Conservation (phyloP, 495 filamentous ascomycete genomes). For the Chaetomium tenue region DNA sequence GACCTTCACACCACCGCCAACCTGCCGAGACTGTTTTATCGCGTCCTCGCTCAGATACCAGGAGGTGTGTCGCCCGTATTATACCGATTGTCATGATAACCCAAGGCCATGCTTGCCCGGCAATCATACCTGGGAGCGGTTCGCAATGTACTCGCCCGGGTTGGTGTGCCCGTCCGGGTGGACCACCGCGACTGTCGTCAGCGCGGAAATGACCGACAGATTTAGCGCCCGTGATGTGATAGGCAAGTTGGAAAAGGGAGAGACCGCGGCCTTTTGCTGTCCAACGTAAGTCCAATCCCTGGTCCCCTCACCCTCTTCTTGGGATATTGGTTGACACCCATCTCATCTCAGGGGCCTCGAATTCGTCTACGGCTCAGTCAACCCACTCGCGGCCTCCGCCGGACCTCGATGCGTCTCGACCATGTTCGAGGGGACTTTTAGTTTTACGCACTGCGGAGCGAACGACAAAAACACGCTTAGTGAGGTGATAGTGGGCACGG, state of each 20-base stretch:
- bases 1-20: no score
- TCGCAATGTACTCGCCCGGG: background rate
- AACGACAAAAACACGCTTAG: background rate
- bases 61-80: no score
- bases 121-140: background rate
- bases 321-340: background rate
- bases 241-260: background rate
- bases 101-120: no score
- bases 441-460: background rate
- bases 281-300: background rate
- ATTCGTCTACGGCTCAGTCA: background rate
- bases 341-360: background rate
- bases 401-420: background rate
- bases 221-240: background rate
- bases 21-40: no score
- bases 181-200: background rate
- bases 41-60: no score
- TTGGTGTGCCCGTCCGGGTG: background rate
- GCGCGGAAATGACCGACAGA: background rate
- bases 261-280: slow-evolving; percentile 9
- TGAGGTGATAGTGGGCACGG: background rate
- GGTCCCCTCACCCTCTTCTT: background rate
- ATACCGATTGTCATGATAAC: no score
- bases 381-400: no score
- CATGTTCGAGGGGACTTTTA: background rate